Base-by-base conservation (phyloP, 768 basidiomycete species). In the Kwoniella dendrophila region DNA sequence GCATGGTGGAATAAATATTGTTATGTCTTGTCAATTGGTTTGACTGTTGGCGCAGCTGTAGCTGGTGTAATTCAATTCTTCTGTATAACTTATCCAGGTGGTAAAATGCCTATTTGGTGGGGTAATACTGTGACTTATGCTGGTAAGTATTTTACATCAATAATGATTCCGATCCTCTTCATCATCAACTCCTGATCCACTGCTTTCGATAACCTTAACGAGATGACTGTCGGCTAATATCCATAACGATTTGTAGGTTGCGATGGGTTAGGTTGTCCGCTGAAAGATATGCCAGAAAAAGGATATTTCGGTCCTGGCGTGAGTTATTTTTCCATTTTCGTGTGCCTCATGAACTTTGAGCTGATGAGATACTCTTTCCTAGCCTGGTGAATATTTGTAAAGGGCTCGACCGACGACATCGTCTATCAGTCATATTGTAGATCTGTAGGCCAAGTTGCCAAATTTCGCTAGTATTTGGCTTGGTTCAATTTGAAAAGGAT, bases 251-350 rank as follows among this genome's bases (percentile, higher is more conserved):
- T 8, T 53, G 1, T 16, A 58, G 56, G 56, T 20, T 58, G 56
- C n/a, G 56, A 58, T 58, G 56, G 45, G n/a, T 14, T 29, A 24
- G 56, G 56, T 6, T 67, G 65, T 48, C 49, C 65, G 10, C 29
- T 45, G 20, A 34, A 62, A 11, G 58, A 62, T 0, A 51, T 70
- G 30, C 69, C 69, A 2, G 69, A 63, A 27, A 29, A 45, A n/a
- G 69, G 69, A 7, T 70, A 70, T 63, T 70, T 70, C 49, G 69
- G 69, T 33, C 65, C 65, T 27, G 62, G 33, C 48, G 56, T 58
- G 34, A 50, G 56, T 58, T 7, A 12, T 8, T 6, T 20, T 12
- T 38, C 20, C 40, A 43, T n/a, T 26, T 26, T 50, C 20, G 7
- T 2, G 7, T 14, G 16, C 11, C 0, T 7, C 4, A 4, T 22